phyloP scores from a whole-genome alignment of 306 rosid genomes.

The Carpinus fangiana region DNA sequence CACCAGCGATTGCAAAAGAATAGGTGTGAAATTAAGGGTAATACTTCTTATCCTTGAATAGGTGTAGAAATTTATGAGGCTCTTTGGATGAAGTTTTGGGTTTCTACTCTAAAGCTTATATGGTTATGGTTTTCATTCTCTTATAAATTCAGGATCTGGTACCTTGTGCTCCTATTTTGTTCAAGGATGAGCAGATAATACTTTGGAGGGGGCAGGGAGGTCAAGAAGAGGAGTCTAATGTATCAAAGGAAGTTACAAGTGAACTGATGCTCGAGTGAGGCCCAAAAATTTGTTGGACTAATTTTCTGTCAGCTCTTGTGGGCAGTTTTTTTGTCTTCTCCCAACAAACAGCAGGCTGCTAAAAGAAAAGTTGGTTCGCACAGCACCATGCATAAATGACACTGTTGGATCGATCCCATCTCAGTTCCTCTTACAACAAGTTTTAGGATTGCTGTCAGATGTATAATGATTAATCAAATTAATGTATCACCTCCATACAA shows the following conservation, averaged over 20 bases:
- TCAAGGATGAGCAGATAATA: slow-evolving; percentile 89
- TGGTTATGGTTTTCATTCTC: slow-evolving; percentile 2
- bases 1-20: slow-evolving; percentile 77
- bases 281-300: not conserved
- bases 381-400: not conserved
- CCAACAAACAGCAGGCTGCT: not conserved
- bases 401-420: not conserved
- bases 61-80: not conserved
- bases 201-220: slow-evolving; percentile 78
- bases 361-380: not conserved
- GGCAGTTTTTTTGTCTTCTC: not conserved
- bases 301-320: not conserved
- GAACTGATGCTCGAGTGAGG: slow-evolving; percentile 1
- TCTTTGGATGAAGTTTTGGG: slow-evolving; percentile 8
- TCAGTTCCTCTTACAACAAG: not conserved
- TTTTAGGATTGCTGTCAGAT: not conserved
- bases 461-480: not conserved
- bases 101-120: slow-evolving; percentile 8
- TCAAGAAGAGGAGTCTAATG: slow-evolving; percentile 30
- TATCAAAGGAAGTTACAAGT: slow-evolving; percentile 16
- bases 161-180: slow-evolving; percentile 82
- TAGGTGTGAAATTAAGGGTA: slow-evolving; percentile 86
- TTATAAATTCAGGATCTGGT: slow-evolving; percentile 61
- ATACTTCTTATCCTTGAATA: not conserved
- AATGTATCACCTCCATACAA: not conserved